Base-by-base conservation (phyloP, 768 basidiomycete species). In the Chalciporus chontae region DNA sequence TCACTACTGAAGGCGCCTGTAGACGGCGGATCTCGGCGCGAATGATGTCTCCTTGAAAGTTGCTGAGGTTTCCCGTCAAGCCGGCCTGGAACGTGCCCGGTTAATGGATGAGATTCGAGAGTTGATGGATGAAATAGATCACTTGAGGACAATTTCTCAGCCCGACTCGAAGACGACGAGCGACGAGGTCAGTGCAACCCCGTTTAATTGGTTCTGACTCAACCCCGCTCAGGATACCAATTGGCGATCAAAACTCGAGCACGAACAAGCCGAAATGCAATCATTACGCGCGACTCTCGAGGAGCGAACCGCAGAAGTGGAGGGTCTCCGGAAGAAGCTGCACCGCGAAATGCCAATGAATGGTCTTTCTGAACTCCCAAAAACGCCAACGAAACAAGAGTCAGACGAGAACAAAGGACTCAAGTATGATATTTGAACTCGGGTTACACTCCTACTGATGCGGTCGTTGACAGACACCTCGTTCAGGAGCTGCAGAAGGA, bases 401-500 rank as follows among this genome's bases (percentile, higher is more conserved):
- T 62, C 72, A 6, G 71, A 75, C 38, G 90, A 94, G 68, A 82
- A 92, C 49, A 82, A 77, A 11, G 92, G 92, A 8, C 77, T 94
- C 36, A 94, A 94, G 89, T 90, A 64, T 21, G 52, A 40, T 48
- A 17, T 24, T 21, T 43, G 8, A 41, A 26, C 36, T 29, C 37
- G 32, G 13, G n/a, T 18, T 23, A 11, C 26, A 38, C 6, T 7
- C 29, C 15, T 46, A 45, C 36, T 62, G 40, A 53, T 15, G 43
- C 17, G 17, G 11, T 21, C 9, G 14, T 43, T 45, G 15, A 1
- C 52, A 90, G 89, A 68, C 85, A 91, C 60, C 90, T 96, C 59
- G 82, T 96, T 18, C 86, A 90, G 62, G 88, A 93, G 58, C 74
- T 96, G 36, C 88, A 90, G 61, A 86, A 87, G 58, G 94, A 96